These are phyloP conservation scores for Wickerhamomyces sp. DNA, from an alignment of 1,139 yeast species.

Conservation along the genomic window DNA sequence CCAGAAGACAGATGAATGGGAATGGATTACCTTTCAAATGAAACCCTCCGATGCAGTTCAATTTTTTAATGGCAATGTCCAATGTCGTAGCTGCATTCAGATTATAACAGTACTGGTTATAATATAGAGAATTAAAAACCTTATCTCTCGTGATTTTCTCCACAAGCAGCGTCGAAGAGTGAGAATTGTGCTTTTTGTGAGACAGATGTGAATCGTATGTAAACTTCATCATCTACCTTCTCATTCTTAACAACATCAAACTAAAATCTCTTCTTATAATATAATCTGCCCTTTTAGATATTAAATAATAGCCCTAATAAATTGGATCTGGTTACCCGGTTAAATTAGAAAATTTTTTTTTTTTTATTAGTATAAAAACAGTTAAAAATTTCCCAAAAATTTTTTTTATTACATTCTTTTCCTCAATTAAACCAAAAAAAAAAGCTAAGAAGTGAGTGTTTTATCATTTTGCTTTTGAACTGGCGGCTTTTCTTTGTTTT, in stretches of 20 bases:
- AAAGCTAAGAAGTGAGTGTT: too few species aligned
- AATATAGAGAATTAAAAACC: constrained; percentile 55
- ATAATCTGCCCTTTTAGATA: too few species aligned
- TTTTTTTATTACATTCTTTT: too few species aligned
- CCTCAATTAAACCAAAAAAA: too few species aligned
- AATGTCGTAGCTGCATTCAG: constrained; percentile 35
- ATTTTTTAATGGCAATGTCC: constrained; percentile 30
- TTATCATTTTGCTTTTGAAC: background rate
- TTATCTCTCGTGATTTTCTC: constrained; percentile 60
- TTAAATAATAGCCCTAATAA: too few species aligned
- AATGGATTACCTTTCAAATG: constrained; percentile 45
- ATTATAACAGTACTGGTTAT: constrained; percentile 49
- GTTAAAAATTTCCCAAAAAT: too few species aligned
- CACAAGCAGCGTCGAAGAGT: constrained; percentile 46
- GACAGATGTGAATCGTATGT: constrained; percentile 32
- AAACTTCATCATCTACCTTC: background rate
- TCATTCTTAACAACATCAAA: too few species aligned
- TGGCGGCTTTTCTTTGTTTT: background rate
- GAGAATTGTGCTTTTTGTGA: constrained; percentile 28
- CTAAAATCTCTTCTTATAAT: background rate
- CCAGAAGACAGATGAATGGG: constrained; percentile 49
- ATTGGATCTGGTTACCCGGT: too few species aligned
- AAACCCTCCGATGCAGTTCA: constrained; percentile 43
- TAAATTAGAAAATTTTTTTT: too few species aligned
- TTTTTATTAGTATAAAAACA: too few species aligned